Percentiles rank a stretch among this genome's conserved stretches.
Conservation (phyloP, 1,284 basidiomycete species). For the Sanghuangporus baumii region DNA sequence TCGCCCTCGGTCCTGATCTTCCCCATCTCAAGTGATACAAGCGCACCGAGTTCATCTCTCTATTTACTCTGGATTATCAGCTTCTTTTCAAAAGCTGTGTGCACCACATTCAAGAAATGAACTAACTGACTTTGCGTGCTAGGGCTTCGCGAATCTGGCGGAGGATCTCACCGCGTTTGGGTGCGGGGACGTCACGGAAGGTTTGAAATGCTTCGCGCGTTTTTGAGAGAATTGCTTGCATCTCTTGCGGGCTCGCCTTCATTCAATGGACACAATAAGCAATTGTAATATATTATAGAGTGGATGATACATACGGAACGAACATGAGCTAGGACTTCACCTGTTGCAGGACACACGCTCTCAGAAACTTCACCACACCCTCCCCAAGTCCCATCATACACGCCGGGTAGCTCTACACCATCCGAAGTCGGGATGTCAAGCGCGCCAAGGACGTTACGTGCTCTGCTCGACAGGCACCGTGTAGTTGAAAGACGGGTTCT, state of each 20-base stretch:
- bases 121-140: constrained; percentile 57
- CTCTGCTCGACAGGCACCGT: constrained; percentile 50
- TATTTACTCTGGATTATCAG: constrained; percentile 26
- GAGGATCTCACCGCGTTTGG: constrained; percentile 82
- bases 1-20: constrained; percentile 91
- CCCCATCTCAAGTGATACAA: constrained; percentile 90
- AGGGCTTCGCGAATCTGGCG: constrained; percentile 84
- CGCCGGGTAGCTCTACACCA: constrained; percentile 50
- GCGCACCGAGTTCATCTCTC: constrained; percentile 77
- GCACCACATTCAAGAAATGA: not conserved
- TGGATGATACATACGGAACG: constrained; percentile 42
- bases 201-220: constrained; percentile 65
- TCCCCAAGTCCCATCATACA: constrained; percentile 74
- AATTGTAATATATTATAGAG: not conserved
- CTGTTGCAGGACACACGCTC: constrained; percentile 72
- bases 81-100: not conserved
- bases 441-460: constrained; percentile 55
- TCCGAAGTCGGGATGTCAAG: constrained; percentile 52
- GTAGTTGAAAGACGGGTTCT: not conserved
- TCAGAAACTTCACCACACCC: constrained; percentile 67
- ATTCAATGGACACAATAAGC: not conserved
- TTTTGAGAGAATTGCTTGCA: constrained; percentile 56
- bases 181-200: constrained; percentile 79
- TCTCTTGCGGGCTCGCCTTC: constrained; percentile 63
- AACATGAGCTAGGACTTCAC: constrained; percentile 66